Evolutionary conservation across 495 filamentous ascomycete genomes (phyloP).

Genomic region (Copromyces sp.): DNA sequence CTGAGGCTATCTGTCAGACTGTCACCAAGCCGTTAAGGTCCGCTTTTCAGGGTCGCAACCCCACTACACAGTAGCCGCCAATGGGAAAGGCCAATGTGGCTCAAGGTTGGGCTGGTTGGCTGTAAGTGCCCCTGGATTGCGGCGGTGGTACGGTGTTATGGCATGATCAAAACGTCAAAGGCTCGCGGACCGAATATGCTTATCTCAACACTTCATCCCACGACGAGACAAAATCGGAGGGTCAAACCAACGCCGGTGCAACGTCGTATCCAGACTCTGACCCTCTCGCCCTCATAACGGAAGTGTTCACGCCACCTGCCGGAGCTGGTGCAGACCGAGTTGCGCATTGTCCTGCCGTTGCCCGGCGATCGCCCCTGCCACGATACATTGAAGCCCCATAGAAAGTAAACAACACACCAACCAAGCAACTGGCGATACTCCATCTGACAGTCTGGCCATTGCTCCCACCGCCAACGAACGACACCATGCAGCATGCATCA

Average conservation of each 20-base stretch:
- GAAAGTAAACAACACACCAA: background rate
- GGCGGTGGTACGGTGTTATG: background rate
- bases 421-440: background rate
- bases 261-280: background rate
- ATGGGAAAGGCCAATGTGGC: background rate
- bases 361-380: background rate
- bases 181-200: background rate
- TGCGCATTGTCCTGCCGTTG: background rate
- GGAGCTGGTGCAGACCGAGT: background rate
- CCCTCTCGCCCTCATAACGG: background rate
- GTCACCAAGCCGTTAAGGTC: background rate
- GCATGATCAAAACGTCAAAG: background rate
- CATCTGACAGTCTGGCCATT: background rate
- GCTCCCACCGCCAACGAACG: background rate
- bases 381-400: background rate
- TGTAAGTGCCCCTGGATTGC: background rate
- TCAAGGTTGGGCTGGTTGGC: background rate
- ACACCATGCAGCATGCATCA: background rate
- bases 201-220: background rate
- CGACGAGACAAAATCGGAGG: background rate
- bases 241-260: background rate
- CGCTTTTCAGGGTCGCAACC: background rate
- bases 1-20: background rate
- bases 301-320: background rate
- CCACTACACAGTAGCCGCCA: background rate